A percentile compares a stretch with the other conserved stretches of the same genome.
Conservation (phyloP, 148 eudicot species). For the Beta vulgaris region DNA sequence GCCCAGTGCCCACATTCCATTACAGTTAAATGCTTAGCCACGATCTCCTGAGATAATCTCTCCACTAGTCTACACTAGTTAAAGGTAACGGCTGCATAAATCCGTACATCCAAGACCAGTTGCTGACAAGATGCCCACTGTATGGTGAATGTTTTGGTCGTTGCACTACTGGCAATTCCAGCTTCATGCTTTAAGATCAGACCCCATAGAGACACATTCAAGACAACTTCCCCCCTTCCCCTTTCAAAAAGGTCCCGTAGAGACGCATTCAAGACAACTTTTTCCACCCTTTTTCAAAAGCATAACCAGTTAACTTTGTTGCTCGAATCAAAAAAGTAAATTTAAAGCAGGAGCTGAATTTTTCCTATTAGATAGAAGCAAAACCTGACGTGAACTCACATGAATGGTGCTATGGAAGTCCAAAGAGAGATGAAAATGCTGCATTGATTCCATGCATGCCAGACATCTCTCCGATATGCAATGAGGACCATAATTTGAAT, state of each 20-base stretch:
- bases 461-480: not conserved
- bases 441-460: not conserved
- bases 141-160: not conserved
- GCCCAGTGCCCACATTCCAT: not conserved
- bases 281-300: not conserved
- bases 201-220: slow-evolving; percentile 7
- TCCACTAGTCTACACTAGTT: not conserved
- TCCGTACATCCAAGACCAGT: not conserved
- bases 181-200: not conserved
- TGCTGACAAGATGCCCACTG: not conserved
- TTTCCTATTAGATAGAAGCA: no score
- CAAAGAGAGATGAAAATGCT: not conserved
- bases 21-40: no score
- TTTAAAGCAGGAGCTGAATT: no score
- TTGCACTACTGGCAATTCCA: not conserved
- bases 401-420: not conserved
- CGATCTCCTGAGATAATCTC: no score
- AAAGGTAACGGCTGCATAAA: not conserved
- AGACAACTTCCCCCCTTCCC: not conserved
- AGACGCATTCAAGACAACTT: not conserved
- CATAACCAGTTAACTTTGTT: not conserved
- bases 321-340: not conserved
- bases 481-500: not conserved
- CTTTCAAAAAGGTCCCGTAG: not conserved
- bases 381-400: not conserved